Evolutionary conservation across 805 yeast genomes (phyloP).

Genomic region (Sungouiozyma intestinalis): DNA sequence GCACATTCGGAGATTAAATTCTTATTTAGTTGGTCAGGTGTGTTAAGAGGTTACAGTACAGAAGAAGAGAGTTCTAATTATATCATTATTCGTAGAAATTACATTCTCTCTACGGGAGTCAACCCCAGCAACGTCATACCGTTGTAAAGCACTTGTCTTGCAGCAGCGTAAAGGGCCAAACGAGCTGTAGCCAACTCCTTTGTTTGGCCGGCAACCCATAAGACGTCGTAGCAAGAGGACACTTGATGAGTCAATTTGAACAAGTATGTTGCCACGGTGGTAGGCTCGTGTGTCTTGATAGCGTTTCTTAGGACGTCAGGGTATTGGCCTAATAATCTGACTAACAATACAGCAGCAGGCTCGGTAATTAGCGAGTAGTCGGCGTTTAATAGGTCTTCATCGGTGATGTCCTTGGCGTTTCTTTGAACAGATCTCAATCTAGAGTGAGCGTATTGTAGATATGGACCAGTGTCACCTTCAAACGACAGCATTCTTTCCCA

Average conservation of each 20-base stretch:
- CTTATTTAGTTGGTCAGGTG: too few species aligned
- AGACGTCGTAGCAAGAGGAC: slow-evolving; percentile 89
- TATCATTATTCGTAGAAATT: slow-evolving; percentile 6
- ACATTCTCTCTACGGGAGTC: slow-evolving; percentile 98
- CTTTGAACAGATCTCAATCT: slow-evolving; percentile 90
- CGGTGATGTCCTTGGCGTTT: slow-evolving; percentile 45
- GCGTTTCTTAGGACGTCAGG: slow-evolving; percentile 85
- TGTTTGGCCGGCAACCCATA: slow-evolving; percentile 96
- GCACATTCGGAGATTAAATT: too few species aligned
- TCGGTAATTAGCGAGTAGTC: slow-evolving; percentile 55
- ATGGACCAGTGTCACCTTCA: slow-evolving; percentile 99
- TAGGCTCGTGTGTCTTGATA: slow-evolving; percentile 76
- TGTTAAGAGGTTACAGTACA: too few species aligned
- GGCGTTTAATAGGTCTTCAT: slow-evolving; percentile 34
- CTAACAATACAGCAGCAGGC: slow-evolving; percentile 56
- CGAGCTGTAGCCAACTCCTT: slow-evolving; percentile 79
- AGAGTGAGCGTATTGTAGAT: slow-evolving; percentile 94
- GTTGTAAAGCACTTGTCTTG: slow-evolving; percentile 76
- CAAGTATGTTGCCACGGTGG: slow-evolving; percentile 84
- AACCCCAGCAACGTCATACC: slow-evolving; percentile 85
- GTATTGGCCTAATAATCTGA: slow-evolving; percentile 74
- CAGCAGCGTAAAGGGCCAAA: slow-evolving; percentile 79
- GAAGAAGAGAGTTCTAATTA: too few species aligned
- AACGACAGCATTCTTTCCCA: slow-evolving; percentile 98
- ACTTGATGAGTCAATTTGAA: slow-evolving; percentile 91